Evolutionary conservation across 1,284 basidiomycete genomes (phyloP), one percentile per base, ranked within the genome.

Genomic region (Neotropicomus parvogracilis): DNA sequence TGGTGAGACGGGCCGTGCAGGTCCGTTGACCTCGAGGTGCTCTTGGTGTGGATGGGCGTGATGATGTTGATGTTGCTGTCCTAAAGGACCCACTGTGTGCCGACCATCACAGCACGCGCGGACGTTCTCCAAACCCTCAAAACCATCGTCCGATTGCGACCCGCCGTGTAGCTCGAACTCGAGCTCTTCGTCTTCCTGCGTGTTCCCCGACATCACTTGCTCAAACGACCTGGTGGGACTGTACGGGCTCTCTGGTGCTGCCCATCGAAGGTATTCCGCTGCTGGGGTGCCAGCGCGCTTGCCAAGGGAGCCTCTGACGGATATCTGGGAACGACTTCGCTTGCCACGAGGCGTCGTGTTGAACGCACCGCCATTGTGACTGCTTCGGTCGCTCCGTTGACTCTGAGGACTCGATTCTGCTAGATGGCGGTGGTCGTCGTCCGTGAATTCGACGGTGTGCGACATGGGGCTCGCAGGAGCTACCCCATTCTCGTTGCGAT

Each of bases 61-160:
- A 38, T 81, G 79, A 45, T 82, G 78, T 43, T 81, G 79, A 48
- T 83, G 78, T 64, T 78, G 76, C 27, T 83, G 75, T 16, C 79
- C 73, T 17, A 77, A 70, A 48, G 76, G 77, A 0, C 83, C 83
- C 31, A 90, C 85, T 0, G 88, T 88, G 68, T 99, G 95, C 39
- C 77, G 80, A 59, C 95, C 95, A 66, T 95, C 91, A 62, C 94
- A 97, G 68, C 94, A 97, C 2, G 93, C 93, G 28, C 92, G 80
- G 21, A 95, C 92, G 60, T 97, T 95, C 69, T 97, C 95, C 39
- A 99, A 65, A 0, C 94, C 95, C 60, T 98, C 95, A 64, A 84
- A 99, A 2, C 81, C 90, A 42, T 85, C 85, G 55, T 92, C 90
- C 9, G 83, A 85, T 59, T 85, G 73, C 17, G 79, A 78, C 35